Base-by-base conservation (phyloP, 2,329 filamentous ascomycete species). In the Fusarium pseudograminearum region DNA sequence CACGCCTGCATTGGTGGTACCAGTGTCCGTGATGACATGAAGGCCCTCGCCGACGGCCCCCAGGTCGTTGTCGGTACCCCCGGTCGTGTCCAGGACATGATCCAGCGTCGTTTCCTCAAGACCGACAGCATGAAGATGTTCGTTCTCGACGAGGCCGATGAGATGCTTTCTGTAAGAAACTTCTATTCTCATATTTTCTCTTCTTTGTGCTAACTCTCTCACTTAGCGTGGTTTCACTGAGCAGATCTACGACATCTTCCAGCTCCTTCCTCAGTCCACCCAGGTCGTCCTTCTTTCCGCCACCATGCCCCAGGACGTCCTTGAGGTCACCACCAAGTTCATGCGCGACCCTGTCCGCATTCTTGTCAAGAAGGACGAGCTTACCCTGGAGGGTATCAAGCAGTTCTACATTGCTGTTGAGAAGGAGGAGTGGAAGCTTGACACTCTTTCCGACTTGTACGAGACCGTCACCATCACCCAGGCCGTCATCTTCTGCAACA, bases 401-500 rank as follows among this genome's bases (percentile, higher is more conserved):
- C 96, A 99, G 84, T 99, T 98, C 87, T 99, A 98, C 87, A 98
- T 99, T 84, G 96, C 96, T 65, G 96, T 99, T 66, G 96, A 99
- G 89, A 98, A 99, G 89, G 96, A 99, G 83, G 96, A 99, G 81
- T 99, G 96, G 96, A 99, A 99, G 87, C 91, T 99, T 74, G 96
- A 99, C 84, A 99, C 96, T 67, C 93, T 99, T 70, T 98, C 93
- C 78, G 96, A 99, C 85, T 85, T 99, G 76, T 99, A 99, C 88
- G 96, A 99, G 87, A 99, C 96, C 59, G 92, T 99, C 80, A 99
- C 96, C 81, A 99, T 98, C 80, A 99, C 96, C 77, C 96, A 99
- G 85, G 96, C 96, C 65, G 96, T 99, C 84, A 99, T 99, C 86
- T 99, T 99, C 93, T 99, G 96, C 91, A 99, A 99, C 91, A 99